Conservation (phyloP, 768 basidiomycete genomes). For the Megacollybia marginata region DNA sequence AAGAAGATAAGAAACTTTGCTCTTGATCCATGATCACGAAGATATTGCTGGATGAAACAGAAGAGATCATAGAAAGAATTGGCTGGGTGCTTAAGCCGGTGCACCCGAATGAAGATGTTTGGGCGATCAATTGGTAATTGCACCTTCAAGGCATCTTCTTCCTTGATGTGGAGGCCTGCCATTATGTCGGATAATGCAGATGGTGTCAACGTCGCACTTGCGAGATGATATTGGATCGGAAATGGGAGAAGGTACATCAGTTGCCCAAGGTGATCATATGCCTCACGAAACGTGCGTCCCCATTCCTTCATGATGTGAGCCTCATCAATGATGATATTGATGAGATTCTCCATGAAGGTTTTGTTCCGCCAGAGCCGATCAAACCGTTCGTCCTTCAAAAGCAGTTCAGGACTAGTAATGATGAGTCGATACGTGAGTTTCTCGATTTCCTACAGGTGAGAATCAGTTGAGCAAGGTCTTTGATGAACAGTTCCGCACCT, state of each 20-base stretch:
- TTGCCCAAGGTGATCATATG: conserved; percentile 21
- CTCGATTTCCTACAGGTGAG: conserved; percentile 20
- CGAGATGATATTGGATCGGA: conserved; percentile 19
- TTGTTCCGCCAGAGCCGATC: conserved; percentile 14
- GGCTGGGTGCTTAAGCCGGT: no score
- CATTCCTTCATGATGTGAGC: conserved; percentile 33
- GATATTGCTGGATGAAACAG: conserved; percentile 13
- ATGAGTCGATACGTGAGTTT: conserved; percentile 16
- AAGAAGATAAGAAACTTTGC: conserved; percentile 19
- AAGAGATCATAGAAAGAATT: conserved; percentile 16
- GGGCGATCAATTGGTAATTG: conserved; percentile 22
- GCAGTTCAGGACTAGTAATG: conserved; percentile 19
- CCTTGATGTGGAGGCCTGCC: conserved; percentile 12
- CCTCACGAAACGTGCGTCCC: conserved; percentile 23
- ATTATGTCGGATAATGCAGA: conserved; percentile 14
- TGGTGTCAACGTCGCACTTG: conserved; percentile 26
- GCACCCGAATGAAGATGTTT: conserved; percentile 21
- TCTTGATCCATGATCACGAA: background rate
- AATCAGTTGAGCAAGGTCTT: background rate
- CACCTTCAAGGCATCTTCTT: conserved; percentile 7
- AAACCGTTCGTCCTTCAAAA: conserved; percentile 11
- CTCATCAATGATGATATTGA: conserved; percentile 29
- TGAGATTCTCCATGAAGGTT: conserved; percentile 11
- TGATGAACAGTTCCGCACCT: conserved; percentile 5
- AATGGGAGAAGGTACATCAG: conserved; percentile 21